Evolutionary conservation across 768 basidiomycete species (phyloP).

Genomic region (Podaxis sp.): DNA sequence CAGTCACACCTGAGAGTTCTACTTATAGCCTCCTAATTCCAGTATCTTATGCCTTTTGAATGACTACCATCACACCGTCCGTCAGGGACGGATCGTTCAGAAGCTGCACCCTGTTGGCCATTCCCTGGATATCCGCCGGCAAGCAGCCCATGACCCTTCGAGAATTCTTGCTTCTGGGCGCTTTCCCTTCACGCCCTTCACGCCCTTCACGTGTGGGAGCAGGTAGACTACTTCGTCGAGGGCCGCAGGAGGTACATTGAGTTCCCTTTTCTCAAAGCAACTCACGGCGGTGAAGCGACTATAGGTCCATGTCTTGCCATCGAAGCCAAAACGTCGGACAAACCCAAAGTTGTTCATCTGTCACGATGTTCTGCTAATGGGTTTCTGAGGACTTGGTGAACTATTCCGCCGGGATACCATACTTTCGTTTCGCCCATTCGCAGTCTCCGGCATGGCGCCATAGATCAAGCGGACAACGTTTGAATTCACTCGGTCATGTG

Average conservation of each 20-base stretch:
- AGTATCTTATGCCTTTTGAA: neutral
- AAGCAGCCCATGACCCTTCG: conserved; percentile 3
- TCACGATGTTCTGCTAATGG: neutral
- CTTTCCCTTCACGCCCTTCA: neutral
- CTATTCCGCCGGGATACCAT: neutral
- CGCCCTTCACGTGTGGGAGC: neutral
- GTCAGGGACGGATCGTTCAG: conserved; percentile 8
- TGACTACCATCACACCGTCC: neutral
- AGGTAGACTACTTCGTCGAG: conserved; percentile 2
- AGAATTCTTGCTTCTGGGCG: neutral
- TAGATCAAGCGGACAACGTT: neutral
- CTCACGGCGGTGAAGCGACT: neutral
- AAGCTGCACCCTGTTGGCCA: neutral
- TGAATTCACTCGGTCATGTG: neutral
- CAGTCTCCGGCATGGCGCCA: neutral
- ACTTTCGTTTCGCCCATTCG: neutral
- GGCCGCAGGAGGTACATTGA: neutral
- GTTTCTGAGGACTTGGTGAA: neutral
- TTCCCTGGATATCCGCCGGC: conserved; percentile 12
- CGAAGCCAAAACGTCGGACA: neutral
- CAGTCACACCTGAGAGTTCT: neutral
- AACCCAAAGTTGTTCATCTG: neutral
- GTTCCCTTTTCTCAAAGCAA: neutral
- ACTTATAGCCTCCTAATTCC: neutral
- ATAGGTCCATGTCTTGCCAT: neutral